Evolutionary conservation across 78 protist species (phyloP).

Genomic region (Dictyostelium intermedium): DNA sequence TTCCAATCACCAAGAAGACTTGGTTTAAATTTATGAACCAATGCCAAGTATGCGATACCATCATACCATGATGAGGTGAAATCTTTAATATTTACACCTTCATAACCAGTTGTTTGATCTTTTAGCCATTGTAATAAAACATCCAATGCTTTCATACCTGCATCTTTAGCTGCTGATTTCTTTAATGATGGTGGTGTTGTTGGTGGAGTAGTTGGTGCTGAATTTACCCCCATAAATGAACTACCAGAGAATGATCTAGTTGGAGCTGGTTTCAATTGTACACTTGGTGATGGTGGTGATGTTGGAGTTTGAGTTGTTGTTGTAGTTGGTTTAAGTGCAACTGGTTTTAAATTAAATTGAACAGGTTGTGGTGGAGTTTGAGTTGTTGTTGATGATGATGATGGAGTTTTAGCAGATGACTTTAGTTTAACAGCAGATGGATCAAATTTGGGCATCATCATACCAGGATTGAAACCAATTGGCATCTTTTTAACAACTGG

Average conservation of each 20-base stretch:
- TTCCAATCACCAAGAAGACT: constrained; percentile 35
- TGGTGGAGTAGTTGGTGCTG: background rate
- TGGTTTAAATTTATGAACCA: constrained; percentile 78
- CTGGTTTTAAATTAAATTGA: constrained; percentile 37
- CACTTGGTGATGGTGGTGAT: background rate
- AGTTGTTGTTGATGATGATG: background rate
- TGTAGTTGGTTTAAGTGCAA: background rate
- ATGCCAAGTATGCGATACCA: constrained; percentile 83
- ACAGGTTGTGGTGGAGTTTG: constrained; percentile 7
- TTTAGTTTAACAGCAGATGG: constrained; percentile 56
- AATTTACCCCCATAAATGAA: background rate
- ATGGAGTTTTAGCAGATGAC: background rate
- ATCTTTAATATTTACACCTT: constrained; percentile 60
- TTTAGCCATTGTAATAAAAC: constrained; percentile 79
- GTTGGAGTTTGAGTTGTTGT: background rate
- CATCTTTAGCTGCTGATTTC: constrained; percentile 22
- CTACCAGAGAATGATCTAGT: background rate
- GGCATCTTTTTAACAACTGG: background rate
- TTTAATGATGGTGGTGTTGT: background rate
- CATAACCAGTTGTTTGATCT: constrained; percentile 47
- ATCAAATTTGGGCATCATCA: constrained; percentile 74
- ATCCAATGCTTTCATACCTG: constrained; percentile 50
- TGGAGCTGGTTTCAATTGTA: background rate
- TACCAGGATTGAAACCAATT: constrained; percentile 24
- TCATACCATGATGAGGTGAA: constrained; percentile 75